Percentiles rank a stretch among this genome's conserved stretches.
Conservation (phyloP, 495 filamentous ascomycete genomes). For the Mytilinidion resinicola region DNA sequence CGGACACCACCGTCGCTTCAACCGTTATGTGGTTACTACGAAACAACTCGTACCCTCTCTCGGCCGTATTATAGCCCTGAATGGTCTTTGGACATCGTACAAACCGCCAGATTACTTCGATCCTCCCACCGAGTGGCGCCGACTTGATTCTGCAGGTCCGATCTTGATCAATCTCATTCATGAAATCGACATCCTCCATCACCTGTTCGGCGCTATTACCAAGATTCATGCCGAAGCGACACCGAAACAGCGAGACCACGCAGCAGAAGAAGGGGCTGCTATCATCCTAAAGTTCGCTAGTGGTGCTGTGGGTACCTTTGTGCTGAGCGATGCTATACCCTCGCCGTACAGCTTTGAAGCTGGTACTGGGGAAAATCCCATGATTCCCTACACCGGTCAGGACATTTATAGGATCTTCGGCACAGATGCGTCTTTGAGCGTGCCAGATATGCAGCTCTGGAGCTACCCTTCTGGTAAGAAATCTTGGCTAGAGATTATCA, state of each 20-base stretch:
- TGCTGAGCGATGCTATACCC: constrained; percentile 47
- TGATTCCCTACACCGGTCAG: constrained; percentile 39
- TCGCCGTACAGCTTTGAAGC: constrained; percentile 50
- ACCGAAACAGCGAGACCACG: constrained; percentile 40
- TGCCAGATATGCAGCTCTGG: constrained; percentile 52
- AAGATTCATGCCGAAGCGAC: constrained; percentile 47
- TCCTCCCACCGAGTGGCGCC: constrained; percentile 45
- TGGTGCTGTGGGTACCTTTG: constrained; percentile 55
- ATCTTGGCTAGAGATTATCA: constrained; percentile 34
- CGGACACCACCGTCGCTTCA: constrained; percentile 57
- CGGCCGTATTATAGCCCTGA: constrained; percentile 47
- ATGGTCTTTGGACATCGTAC: constrained; percentile 49
- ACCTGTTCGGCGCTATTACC: constrained; percentile 50
- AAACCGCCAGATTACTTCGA: constrained; percentile 51
- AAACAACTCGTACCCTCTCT: constrained; percentile 44
- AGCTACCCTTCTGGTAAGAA: constrained; percentile 38
- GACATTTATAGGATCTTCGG: constrained; percentile 56
- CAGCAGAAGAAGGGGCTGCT: constrained; percentile 53
- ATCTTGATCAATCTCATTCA: constrained; percentile 56
- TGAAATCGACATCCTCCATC: constrained; percentile 54
- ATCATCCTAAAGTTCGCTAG: constrained; percentile 49
- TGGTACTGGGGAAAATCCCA: constrained; percentile 55
- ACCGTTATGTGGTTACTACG: constrained; percentile 48
- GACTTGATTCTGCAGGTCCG: constrained; percentile 42
- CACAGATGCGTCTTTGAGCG: constrained; percentile 46